Evolutionary conservation across 2,329 filamentous ascomycete species (phyloP), one percentile per base, ranked within the genome.

Genomic region (Fusarium buharicum): DNA sequence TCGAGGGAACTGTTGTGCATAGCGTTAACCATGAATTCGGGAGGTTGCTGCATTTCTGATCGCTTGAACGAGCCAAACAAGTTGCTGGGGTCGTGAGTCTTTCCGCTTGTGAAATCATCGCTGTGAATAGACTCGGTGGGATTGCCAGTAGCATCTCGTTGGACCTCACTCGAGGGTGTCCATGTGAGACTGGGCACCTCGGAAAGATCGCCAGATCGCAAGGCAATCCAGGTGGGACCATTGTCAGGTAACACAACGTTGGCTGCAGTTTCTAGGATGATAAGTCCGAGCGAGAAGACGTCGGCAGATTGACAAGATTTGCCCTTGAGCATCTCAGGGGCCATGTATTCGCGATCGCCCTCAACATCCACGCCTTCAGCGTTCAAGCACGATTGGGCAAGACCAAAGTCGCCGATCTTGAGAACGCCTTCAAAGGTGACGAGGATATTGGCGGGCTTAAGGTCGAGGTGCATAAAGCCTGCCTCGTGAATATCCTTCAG

Each of bases 211-310:
- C 93, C 94, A 52, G 90, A 91, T 44, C 95, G 88, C 41, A 99
- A 84, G 43, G 92, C 92, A 71, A 94, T 88, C 95, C 95, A 99
- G 14, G 90, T 91, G 14, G 88, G 85, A 40, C 95, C 95, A 66
- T 98, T 97, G 72, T 97, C 93, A 0, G 95, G 95, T 24, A 99
- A 88, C 62, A 92, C 89, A 46, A 97, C 93, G 72, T 99, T 99
- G 62, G 91, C 93, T 22, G 93, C 94, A 70, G 93, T 95, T 78
- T 99, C 95, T 45, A 97, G 86, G 74, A 97, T 91, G 75, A 98
- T 96, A 69, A 98, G 86, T 47, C 95, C 95, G 27, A 99, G 86
- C 11, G 95, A 92, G 76, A 97, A 99, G 46, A 99, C 86, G 75
- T 99, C 95, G 31, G 93, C 91, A 33, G 94, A 91, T 75, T 94